A percentile compares a stretch with the other conserved stretches of the same genome.
These are phyloP conservation scores for Alternaria solani DNA, from an alignment of 2,329 filamentous ascomycete genomes.

Conservation along the genomic window DNA sequence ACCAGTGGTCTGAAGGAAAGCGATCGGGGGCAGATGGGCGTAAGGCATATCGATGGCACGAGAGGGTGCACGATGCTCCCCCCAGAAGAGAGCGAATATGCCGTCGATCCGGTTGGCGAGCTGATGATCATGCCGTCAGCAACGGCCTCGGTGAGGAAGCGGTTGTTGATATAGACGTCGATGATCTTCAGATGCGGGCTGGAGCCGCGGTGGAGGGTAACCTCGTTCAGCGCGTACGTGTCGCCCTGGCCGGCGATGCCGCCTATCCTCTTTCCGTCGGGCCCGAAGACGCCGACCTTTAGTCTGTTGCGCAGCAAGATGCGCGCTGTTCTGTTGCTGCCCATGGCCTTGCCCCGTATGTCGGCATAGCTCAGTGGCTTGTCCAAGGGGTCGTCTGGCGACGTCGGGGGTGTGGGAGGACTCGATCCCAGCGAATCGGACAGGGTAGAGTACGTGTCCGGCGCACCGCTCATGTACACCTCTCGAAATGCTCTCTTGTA, in stretches of 20 bases:
- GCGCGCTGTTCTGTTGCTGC: slow-evolving; percentile 74
- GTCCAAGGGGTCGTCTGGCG: slow-evolving; percentile 56
- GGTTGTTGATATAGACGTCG: slow-evolving; percentile 86
- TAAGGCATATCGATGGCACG: slow-evolving; percentile 86
- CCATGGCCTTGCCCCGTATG: slow-evolving; percentile 82
- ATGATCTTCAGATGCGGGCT: slow-evolving; percentile 91
- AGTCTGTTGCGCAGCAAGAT: slow-evolving; percentile 87
- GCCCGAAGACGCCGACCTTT: slow-evolving; percentile 83
- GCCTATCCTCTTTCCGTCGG: slow-evolving; percentile 63
- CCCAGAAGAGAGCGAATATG: slow-evolving; percentile 91
- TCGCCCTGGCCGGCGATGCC: slow-evolving; percentile 43
- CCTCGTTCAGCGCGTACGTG: slow-evolving; percentile 87
- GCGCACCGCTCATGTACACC: slow-evolving; percentile 83
- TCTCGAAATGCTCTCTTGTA: slow-evolving; percentile 92
- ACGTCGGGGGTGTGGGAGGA: slow-evolving; percentile 74
- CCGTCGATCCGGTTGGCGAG: slow-evolving; percentile 93
- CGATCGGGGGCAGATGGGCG: slow-evolving; percentile 91
- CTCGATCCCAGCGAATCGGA: slow-evolving; percentile 73
- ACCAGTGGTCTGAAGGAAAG: slow-evolving; percentile 92
- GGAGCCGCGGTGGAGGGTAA: slow-evolving; percentile 89
- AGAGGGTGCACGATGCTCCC: slow-evolving; percentile 94
- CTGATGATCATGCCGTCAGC: slow-evolving; percentile 95
- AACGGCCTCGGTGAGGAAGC: slow-evolving; percentile 91
- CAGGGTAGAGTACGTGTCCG: slow-evolving; percentile 63
- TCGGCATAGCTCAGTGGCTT: slow-evolving; percentile 67